phyloP scores from a whole-genome alignment of 2,329 filamentous ascomycete genomes.

The Trichoderma brevicompactum region DNA sequence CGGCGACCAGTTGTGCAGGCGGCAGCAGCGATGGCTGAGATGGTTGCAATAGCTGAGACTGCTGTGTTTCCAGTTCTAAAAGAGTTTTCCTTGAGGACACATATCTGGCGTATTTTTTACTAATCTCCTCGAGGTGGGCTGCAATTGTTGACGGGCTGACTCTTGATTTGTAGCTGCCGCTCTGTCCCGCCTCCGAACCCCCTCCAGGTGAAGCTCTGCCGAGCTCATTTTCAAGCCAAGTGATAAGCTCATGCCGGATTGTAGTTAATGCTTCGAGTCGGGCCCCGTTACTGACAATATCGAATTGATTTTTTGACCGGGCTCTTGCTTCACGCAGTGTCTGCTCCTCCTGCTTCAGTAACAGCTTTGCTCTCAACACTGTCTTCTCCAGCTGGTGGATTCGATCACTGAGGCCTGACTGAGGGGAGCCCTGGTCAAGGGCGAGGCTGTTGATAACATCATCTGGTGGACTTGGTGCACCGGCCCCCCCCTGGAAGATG shows the following conservation, averaged over 20 bases:
- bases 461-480: conserved; percentile 56
- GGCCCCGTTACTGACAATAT: conserved; percentile 44
- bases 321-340: conserved; percentile 54
- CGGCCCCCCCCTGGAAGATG: conserved; percentile 50
- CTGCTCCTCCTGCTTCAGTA: conserved; percentile 60
- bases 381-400: conserved; percentile 61
- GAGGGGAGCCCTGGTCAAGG: conserved; percentile 45
- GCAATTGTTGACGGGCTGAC: conserved; percentile 21
- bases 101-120: conserved; percentile 60
- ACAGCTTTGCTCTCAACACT: conserved; percentile 61
- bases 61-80: conserved; percentile 46
- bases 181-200: conserved; percentile 32
- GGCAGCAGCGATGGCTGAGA: conserved; percentile 38
- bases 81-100: conserved; percentile 54
- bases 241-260: conserved; percentile 64
- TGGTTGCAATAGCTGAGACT: conserved; percentile 38
- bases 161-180: background rate
- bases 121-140: conserved; percentile 51
- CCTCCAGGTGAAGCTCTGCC: conserved; percentile 53
- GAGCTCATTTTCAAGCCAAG: conserved; percentile 68
- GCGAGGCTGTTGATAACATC: conserved; percentile 57
- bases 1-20: conserved; percentile 30
- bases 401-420: conserved; percentile 52
- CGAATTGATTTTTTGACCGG: conserved; percentile 43
- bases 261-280: conserved; percentile 59